Conservation (phyloP, 805 yeast species). For the Candida multigemmis region DNA sequence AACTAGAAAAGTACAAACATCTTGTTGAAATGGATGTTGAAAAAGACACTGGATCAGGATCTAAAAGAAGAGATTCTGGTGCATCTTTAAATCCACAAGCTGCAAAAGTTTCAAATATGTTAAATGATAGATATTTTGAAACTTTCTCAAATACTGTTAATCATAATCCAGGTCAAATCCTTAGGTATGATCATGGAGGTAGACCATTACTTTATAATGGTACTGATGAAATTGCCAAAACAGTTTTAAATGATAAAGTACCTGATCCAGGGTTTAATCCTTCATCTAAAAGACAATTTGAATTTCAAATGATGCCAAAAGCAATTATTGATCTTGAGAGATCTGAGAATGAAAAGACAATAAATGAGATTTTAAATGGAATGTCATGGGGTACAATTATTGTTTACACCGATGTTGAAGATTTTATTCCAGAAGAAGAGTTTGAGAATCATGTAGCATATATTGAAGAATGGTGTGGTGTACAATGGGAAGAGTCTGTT, state of each 20-base stretch:
- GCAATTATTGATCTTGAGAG: slow-evolving; percentile 76
- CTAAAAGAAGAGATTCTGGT: slow-evolving; percentile 1
- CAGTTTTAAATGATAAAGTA: slow-evolving; percentile 17
- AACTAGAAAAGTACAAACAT: slow-evolving; percentile 33
- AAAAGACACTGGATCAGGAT: slow-evolving; percentile 8
- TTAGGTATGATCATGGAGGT: slow-evolving; percentile 78
- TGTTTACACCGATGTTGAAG: slow-evolving; percentile 69
- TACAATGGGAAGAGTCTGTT: slow-evolving; percentile 66
- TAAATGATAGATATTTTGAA: slow-evolving; percentile 74
- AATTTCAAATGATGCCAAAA: slow-evolving; percentile 91
- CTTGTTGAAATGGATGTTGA: slow-evolving; percentile 35
- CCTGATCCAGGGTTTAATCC: slow-evolving; percentile 61
- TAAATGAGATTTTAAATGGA: slow-evolving; percentile 49
- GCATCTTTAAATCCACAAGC: slow-evolving; percentile 12
- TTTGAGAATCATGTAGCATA: slow-evolving; percentile 64
- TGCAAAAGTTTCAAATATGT: slow-evolving; percentile 20
- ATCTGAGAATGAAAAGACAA: slow-evolving; percentile 12
- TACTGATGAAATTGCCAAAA: slow-evolving; percentile 42
- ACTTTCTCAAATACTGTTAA: slow-evolving; percentile 67
- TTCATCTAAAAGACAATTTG: slow-evolving; percentile 54
- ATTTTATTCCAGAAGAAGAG: slow-evolving; percentile 38
- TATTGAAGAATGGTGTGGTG: slow-evolving; percentile 72
- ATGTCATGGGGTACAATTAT: slow-evolving; percentile 98
- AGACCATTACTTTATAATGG: slow-evolving; percentile 67
- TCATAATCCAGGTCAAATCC: slow-evolving; percentile 78